Evolutionary conservation across 2,329 filamentous ascomycete species (phyloP).

Genomic region (Cytospora piceae): DNA sequence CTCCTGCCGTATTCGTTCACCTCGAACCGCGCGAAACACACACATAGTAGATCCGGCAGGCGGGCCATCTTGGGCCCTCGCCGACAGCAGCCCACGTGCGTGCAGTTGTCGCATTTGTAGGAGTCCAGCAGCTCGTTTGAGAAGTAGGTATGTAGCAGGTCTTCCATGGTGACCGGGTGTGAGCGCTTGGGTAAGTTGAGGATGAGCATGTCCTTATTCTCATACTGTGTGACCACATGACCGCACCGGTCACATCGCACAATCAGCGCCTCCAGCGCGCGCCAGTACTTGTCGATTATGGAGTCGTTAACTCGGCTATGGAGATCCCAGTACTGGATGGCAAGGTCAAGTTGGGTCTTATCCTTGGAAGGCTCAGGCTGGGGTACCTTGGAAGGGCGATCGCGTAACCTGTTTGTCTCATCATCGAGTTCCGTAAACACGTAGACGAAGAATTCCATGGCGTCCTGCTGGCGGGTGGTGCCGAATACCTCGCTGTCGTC

Average conservation of each 20-base stretch:
- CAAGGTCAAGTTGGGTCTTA: slow-evolving; percentile 54
- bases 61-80: slow-evolving; percentile 77
- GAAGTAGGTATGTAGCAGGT: slow-evolving; percentile 72
- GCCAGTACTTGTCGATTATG: slow-evolving; percentile 80
- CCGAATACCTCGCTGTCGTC: slow-evolving; percentile 59
- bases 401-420: slow-evolving; percentile 72
- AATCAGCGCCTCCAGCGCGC: slow-evolving; percentile 72
- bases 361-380: slow-evolving; percentile 31
- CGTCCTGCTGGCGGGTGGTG: slow-evolving; percentile 81
- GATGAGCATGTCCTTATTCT: slow-evolving; percentile 58
- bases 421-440: slow-evolving; percentile 80
- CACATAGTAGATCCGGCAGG: slow-evolving; percentile 76
- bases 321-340: slow-evolving; percentile 73
- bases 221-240: slow-evolving; percentile 51
- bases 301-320: slow-evolving; percentile 72
- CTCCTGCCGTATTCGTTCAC: slow-evolving; percentile 33
- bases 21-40: slow-evolving; percentile 70
- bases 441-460: slow-evolving; percentile 87
- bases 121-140: slow-evolving; percentile 68
- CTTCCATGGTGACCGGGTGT: slow-evolving; percentile 48
- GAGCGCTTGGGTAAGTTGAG: slow-evolving; percentile 44
- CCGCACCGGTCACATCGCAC: slow-evolving; percentile 67
- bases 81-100: slow-evolving; percentile 66
- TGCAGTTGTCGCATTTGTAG: slow-evolving; percentile 77
- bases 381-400: slow-evolving; percentile 39